phyloP scores from a whole-genome alignment of 2,329 filamentous ascomycete species.

The Xylaria sp. region DNA sequence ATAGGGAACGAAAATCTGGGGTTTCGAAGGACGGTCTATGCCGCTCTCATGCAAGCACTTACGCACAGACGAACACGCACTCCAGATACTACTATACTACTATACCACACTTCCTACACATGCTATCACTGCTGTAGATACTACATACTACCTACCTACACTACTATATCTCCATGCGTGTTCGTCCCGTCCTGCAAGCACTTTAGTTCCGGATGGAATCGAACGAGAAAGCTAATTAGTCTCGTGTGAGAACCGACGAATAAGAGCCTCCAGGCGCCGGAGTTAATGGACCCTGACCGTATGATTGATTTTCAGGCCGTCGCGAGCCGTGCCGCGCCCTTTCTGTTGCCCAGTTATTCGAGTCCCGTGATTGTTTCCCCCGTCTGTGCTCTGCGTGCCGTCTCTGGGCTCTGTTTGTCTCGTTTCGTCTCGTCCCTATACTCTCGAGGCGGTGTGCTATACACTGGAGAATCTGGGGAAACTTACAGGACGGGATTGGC shows the following conservation, averaged over 20 bases:
- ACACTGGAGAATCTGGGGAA: not conserved
- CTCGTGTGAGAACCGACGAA: not conserved
- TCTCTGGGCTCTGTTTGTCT: not conserved
- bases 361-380: slow-evolving; percentile 19
- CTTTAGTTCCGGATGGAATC: slow-evolving; percentile 12
- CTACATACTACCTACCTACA: too few relatives aligned
- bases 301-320: not conserved
- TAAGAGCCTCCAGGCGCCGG: not conserved
- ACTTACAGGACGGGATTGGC: not conserved
- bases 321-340: not conserved
- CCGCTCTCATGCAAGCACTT: slow-evolving; percentile 20
- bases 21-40: not conserved
- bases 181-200: slow-evolving; percentile 18
- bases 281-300: slow-evolving; percentile 12
- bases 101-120: too few relatives aligned
- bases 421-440: not conserved
- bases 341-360: not conserved
- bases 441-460: too few relatives aligned
- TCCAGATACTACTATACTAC: not conserved
- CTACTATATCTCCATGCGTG: too few relatives aligned
- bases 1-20: slow-evolving; percentile 20
- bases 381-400: slow-evolving; percentile 26
- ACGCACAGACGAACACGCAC: slow-evolving; percentile 10
- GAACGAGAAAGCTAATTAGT: not conserved
- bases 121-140: too few relatives aligned